Evolutionary conservation across 306 rosid species (phyloP), one percentile per base, ranked within the genome.

Genomic region (Urtica urens): DNA sequence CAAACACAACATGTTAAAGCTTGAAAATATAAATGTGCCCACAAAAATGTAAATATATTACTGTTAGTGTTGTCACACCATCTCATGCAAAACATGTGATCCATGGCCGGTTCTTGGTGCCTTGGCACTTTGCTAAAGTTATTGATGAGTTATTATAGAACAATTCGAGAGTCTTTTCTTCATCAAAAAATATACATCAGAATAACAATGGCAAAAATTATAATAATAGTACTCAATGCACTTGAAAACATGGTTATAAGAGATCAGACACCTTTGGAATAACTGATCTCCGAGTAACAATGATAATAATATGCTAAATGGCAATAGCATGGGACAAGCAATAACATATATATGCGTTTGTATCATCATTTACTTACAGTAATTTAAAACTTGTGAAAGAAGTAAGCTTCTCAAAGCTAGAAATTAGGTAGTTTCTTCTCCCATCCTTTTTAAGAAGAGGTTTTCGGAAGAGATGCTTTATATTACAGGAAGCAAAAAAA

Each of bases 351-450:
- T 65, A 49, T 14, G 40, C 15, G 25, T 13, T 41, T 59, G 38
- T 40, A 54, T 58, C 40, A 49, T 43, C 58, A 54, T 48, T 51
- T 80, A 77, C 76, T 83, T 74, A 83, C 83, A 80, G 88, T 83
- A 80, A 64, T 44, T 46, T 65, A 4, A 28, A 18, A 63, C 66
- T 80, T 74, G 77, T 70, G 65, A 61, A 60, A 61, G 67, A 61
- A 60, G 64, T 67, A 75, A 66, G 52, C 56, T 63, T 45, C 47
- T 49, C 59, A 53, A 63, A 74, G 77, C 73, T 72, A 64, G 77
- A 58, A 13, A 62, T 66, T 61, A 66, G 53, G 78, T 49, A 53
- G 49, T 10, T 62, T 49, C 55, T 35, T 35, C n/a, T 71, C 70
- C 70, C 57, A 51, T 67, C 74, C 53, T 59, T 38, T 38, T n/a